These are phyloP conservation scores for Babesia divergens DNA, from an alignment of 169 alveolate genomes.

Conservation along the genomic window DNA sequence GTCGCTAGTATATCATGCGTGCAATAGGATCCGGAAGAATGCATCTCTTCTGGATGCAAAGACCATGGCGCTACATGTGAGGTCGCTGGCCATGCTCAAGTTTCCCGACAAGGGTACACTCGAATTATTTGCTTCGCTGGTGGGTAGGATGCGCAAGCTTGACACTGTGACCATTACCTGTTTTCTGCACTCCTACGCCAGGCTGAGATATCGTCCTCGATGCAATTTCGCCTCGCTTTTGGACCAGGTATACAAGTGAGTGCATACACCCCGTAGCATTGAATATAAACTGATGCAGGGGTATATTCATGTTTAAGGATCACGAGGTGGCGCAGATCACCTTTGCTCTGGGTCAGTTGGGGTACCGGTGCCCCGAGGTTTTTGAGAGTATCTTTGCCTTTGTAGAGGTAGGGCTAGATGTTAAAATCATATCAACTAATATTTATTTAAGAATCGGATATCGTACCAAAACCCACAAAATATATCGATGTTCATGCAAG, in stretches of 20 bases:
- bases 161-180: conserved; percentile 43
- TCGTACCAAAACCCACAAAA: conserved; percentile 59
- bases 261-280: not conserved
- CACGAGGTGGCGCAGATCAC: conserved; percentile 53
- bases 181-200: conserved; percentile 48
- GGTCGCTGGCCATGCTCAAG: conserved; percentile 47
- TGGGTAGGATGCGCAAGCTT: not conserved
- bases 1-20: conserved; percentile 47
- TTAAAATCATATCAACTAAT: not conserved
- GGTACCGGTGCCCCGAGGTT: conserved; percentile 11
- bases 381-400: conserved; percentile 32
- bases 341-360: conserved; percentile 58
- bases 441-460: conserved; percentile 18
- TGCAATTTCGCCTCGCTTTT: conserved; percentile 4
- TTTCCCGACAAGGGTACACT: conserved; percentile 46
- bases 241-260: conserved; percentile 25
- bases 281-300: not conserved
- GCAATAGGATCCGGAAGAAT: conserved; percentile 38
- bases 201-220: conserved; percentile 45
- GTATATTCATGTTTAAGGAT: conserved; percentile 45
- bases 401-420: conserved; percentile 10
- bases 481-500: conserved; percentile 46
- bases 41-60: conserved; percentile 32
- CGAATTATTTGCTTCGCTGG: conserved; percentile 11
- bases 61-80: conserved; percentile 49